phyloP scores from a whole-genome alignment of 495 filamentous ascomycete species.

The Penicillium simplicissimum region DNA sequence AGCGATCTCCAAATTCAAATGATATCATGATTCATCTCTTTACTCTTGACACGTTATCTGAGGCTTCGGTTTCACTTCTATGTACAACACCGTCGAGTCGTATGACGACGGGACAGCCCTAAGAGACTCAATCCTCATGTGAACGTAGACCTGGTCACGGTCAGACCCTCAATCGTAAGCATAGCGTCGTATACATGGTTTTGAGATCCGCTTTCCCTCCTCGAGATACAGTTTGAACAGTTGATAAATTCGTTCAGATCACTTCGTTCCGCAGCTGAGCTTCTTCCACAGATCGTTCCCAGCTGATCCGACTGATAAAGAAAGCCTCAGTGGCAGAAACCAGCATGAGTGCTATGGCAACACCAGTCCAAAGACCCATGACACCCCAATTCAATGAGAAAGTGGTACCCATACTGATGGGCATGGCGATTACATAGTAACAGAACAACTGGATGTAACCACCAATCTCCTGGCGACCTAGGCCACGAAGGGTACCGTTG shows the following conservation, averaged over 20 bases:
- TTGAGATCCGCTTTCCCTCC: background rate
- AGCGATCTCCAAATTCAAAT: slow-evolving; percentile 21
- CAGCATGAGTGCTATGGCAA: slow-evolving; percentile 65
- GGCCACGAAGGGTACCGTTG: slow-evolving; percentile 80
- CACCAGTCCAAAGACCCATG: slow-evolving; percentile 79
- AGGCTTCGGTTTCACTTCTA: background rate
- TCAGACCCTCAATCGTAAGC: background rate
- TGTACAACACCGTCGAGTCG: slow-evolving; percentile 7
- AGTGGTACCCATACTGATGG: slow-evolving; percentile 73
- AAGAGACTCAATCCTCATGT: too few species aligned
- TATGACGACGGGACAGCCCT: background rate
- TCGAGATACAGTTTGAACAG: background rate
- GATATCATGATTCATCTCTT: slow-evolving; percentile 35
- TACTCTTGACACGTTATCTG: background rate
- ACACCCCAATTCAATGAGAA: slow-evolving; percentile 75
- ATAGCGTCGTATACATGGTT: background rate
- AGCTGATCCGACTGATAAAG: slow-evolving; percentile 67
- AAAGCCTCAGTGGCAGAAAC: slow-evolving; percentile 65
- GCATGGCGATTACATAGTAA: slow-evolving; percentile 85
- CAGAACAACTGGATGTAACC: slow-evolving; percentile 82
- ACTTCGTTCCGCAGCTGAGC: slow-evolving; percentile 66
- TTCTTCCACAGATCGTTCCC: slow-evolving; percentile 73
- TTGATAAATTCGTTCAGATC: slow-evolving; percentile 38
- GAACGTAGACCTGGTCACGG: background rate
- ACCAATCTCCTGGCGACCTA: slow-evolving; percentile 83